phyloP scores from a whole-genome alignment of 768 basidiomycete genomes.

The Bullera alba region DNA sequence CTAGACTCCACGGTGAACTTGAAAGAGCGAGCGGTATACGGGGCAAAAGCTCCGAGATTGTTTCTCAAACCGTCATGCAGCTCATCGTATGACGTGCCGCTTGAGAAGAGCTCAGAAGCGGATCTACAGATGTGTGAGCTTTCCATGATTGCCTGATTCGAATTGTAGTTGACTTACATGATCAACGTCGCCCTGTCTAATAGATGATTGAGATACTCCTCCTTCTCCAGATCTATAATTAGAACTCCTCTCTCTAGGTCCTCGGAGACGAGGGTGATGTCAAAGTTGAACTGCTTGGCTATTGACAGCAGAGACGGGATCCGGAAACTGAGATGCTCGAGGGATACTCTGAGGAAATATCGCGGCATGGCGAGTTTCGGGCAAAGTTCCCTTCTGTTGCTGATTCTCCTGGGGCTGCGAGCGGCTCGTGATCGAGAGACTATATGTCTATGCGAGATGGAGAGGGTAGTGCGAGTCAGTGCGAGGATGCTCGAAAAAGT shows the following conservation, averaged over 20 bases:
- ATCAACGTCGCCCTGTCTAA: slow-evolving; percentile 73
- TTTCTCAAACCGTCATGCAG: slow-evolving; percentile 57
- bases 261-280: slow-evolving; percentile 53
- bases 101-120: slow-evolving; percentile 58
- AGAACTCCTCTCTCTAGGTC: slow-evolving; percentile 43
- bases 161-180: slow-evolving; percentile 54
- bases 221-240: slow-evolving; percentile 53
- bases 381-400: too few relatives aligned
- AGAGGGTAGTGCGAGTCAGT: too few relatives aligned
- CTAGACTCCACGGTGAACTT: slow-evolving; percentile 64
- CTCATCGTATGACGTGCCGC: slow-evolving; percentile 62
- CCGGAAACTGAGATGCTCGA: slow-evolving; percentile 72
- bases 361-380: slow-evolving; percentile 33
- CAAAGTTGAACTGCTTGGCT: slow-evolving; percentile 65
- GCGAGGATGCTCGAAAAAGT: too few relatives aligned
- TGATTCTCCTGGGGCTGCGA: too few relatives aligned
- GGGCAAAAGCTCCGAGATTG: slow-evolving; percentile 58
- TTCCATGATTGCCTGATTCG: background rate
- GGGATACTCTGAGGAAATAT: slow-evolving; percentile 71
- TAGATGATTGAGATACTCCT: slow-evolving; percentile 67
- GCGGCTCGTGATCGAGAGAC: too few relatives aligned
- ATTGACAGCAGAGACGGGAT: slow-evolving; percentile 74
- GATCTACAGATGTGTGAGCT: too few relatives aligned
- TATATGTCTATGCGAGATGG: too few relatives aligned
- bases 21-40: slow-evolving; percentile 59